Conservation (phyloP, 257 asterid species). For the Verbascum thapsus region DNA sequence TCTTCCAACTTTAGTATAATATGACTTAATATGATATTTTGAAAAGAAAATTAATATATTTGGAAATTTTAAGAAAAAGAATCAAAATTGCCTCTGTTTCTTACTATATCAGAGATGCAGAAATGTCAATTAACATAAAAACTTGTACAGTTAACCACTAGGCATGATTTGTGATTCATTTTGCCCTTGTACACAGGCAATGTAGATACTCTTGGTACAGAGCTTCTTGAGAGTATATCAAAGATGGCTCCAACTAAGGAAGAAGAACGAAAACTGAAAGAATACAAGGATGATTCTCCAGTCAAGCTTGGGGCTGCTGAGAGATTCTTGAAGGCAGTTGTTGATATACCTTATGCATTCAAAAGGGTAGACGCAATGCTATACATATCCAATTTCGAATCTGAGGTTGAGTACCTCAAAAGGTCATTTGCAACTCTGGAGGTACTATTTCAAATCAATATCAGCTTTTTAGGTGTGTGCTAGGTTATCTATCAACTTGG, state of each 20-base stretch:
- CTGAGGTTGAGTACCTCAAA: slow-evolving; percentile 84
- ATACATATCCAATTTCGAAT: slow-evolving; percentile 71
- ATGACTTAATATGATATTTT: no score
- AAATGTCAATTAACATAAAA: no score
- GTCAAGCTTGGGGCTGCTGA: slow-evolving; percentile 87
- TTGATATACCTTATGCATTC: slow-evolving; percentile 85
- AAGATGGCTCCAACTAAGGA: slow-evolving; percentile 96
- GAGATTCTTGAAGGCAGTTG: slow-evolving; percentile 75
- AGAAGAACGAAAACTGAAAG: slow-evolving; percentile 85
- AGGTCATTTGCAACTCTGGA: slow-evolving; percentile 84
- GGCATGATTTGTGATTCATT: slow-evolving; percentile 18
- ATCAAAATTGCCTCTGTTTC: no score
- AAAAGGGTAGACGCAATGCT: slow-evolving; percentile 85
- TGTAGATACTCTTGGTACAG: slow-evolving; percentile 74
- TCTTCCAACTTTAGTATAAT: no score
- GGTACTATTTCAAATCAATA: slow-evolving; percentile 53
- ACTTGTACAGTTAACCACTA: no score
- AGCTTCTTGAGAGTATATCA: slow-evolving; percentile 85
- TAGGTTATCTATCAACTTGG: slow-evolving; percentile 4
- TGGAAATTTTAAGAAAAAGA: no score
- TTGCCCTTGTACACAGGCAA: slow-evolving; percentile 59
- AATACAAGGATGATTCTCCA: slow-evolving; percentile 68
- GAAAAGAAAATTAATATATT: no score
- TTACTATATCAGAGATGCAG: no score
- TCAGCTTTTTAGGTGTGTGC: slow-evolving; percentile 22